Evolutionary conservation across 345 rosid genomes (phyloP), one percentile per base, ranked within the genome.

Genomic region (Euphorbia peplus): DNA sequence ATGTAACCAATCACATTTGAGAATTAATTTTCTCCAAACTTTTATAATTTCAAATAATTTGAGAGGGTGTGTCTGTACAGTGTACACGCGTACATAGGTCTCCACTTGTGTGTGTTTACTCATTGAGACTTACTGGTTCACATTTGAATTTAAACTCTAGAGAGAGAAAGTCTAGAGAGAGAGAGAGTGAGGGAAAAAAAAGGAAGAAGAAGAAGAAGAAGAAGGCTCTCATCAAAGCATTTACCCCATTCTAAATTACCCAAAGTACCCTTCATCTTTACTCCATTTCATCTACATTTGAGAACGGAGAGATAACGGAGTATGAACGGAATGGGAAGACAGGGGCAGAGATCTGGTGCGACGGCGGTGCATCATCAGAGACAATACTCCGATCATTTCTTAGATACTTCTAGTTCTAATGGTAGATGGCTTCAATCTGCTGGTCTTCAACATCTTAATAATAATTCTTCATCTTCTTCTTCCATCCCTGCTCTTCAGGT

Each of bases 371-470:
- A 73, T 69, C 97, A 91, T 66, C 98, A 93, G 82, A 80, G 93
- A 47, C 97, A 93, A 77, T 71, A 81, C 79, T 91, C 98, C 15
- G 92, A 89, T 72, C 82, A 83, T 82, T 85, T 85, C 67, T 57
- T 85, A 69, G 98, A 93, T 19, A 74, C 81, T 72, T 79, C 95
- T n/a, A n/a, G n/a, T 13, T 85, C 96, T 26, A 93, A 87, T 74
- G 93, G 88, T 41, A 75, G 95, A 72, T 93, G 97, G 98, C 95
- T 93, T 63, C 98, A 93, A 72, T 91, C 98, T 4, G 84, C 87
- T 41, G 97, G 98, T 29, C 87, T 93, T 47, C 98, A 89, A 78
- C 92, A 93, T 58, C 88, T 93, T 10, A 92, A 87, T 13, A 67
- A 54, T n/a, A n/a, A 26, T 15, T 66, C 76, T 11, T 74, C 86